Evolutionary conservation across 805 yeast genomes (phyloP).

Genomic region (Monosporozyma solicola): DNA sequence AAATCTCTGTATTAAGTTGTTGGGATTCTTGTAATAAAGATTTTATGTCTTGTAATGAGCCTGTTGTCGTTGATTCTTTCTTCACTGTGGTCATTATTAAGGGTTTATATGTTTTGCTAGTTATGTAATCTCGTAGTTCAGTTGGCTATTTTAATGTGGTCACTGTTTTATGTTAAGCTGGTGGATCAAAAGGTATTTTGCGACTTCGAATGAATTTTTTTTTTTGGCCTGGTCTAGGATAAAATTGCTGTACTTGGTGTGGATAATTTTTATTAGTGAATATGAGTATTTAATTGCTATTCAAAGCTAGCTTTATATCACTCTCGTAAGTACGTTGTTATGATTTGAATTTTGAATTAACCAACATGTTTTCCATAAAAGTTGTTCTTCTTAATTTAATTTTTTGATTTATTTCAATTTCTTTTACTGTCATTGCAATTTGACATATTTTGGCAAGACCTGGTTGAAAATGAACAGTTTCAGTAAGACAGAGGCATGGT

Average conservation of each 20-base stretch:
- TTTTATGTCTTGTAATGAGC: conserved; percentile 1
- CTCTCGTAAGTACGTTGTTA: not conserved
- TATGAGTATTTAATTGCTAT: not conserved
- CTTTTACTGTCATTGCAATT: not conserved
- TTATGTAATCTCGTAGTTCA: not conserved
- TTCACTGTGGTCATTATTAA: not conserved
- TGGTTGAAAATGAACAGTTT: too few relatives aligned
- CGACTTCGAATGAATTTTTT: not conserved
- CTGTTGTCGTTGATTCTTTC: not conserved
- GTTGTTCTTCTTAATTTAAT: not conserved
- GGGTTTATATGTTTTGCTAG: too few relatives aligned
- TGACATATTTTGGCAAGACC: not conserved
- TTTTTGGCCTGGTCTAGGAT: not conserved
- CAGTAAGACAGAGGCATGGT: too few relatives aligned
- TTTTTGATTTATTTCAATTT: not conserved
- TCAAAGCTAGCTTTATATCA: not conserved
- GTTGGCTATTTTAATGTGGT: not conserved
- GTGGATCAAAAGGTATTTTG: not conserved
- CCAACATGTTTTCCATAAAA: not conserved
- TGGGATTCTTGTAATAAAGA: conserved; percentile 2
- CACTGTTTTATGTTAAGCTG: not conserved
- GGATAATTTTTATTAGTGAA: not conserved
- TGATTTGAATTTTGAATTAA: not conserved
- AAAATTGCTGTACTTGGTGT: not conserved
- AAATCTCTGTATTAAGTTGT: conserved; percentile 6